These are phyloP conservation scores for Linanthus parryae DNA, from an alignment of 148 eudicot genomes.

Conservation along the genomic window DNA sequence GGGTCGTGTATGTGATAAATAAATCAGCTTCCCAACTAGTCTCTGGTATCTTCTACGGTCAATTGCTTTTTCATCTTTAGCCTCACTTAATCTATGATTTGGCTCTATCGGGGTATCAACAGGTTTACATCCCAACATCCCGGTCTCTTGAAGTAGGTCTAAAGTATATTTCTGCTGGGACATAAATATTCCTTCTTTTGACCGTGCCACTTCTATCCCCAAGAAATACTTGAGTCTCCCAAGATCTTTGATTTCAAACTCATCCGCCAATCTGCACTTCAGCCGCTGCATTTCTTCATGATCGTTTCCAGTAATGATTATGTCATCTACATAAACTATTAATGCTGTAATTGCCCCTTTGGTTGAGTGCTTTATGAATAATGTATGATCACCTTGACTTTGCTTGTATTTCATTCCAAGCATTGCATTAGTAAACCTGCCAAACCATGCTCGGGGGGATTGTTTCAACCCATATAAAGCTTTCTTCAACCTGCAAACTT, in stretches of 20 bases:
- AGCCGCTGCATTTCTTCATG: not conserved
- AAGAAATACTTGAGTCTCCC: too few species aligned
- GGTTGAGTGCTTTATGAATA: too few species aligned
- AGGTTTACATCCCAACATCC: not conserved
- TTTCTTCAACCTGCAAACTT: not conserved
- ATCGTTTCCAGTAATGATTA: too few species aligned
- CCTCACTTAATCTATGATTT: not conserved
- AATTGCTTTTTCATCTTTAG: not conserved
- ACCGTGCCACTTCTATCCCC: too few species aligned
- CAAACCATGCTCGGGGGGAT: constrained; percentile 5
- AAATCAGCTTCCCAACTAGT: not conserved
- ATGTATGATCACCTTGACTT: too few species aligned
- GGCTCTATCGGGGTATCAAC: not conserved
- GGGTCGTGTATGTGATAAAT: not conserved
- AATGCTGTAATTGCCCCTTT: too few species aligned
- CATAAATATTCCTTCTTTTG: too few species aligned
- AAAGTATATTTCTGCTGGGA: not conserved
- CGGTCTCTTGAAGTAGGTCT: not conserved
- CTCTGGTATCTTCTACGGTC: not conserved
- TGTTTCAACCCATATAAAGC: not conserved
- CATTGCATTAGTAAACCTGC: not conserved
- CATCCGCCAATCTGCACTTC: not conserved
- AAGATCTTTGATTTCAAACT: too few species aligned
- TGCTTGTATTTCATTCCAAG: too few species aligned
- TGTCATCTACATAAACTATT: too few species aligned